These are phyloP conservation scores for Cryphonectria carpinicola DNA, from an alignment of 2,329 filamentous ascomycete species.

Conservation along the genomic window DNA sequence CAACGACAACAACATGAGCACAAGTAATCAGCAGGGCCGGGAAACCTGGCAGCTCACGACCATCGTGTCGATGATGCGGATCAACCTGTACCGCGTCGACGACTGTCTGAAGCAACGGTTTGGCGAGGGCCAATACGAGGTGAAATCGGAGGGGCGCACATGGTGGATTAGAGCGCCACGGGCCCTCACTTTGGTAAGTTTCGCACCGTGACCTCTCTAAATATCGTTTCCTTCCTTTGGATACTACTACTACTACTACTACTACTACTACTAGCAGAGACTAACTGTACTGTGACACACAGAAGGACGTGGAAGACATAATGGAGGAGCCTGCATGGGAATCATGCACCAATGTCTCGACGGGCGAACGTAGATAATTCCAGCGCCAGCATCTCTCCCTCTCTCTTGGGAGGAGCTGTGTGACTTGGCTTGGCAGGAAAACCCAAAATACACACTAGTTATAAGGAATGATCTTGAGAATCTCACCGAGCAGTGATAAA, in stretches of 20 bases:
- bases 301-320: background rate
- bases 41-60: background rate
- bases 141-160: background rate
- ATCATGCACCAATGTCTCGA: background rate
- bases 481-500: background rate
- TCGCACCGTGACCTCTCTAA: too few species aligned
- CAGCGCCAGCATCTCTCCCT: background rate
- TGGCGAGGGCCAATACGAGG: constrained; percentile 1
- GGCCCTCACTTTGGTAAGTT: background rate
- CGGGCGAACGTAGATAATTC: background rate
- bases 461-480: background rate
- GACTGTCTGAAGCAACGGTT: background rate
- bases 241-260: too few species aligned
- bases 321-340: background rate
- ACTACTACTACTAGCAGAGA: too few species aligned
- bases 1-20: background rate
- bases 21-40: background rate
- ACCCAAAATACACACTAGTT: background rate
- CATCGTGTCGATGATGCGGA: background rate
- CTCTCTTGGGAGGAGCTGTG: too few species aligned
- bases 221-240: background rate
- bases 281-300: background rate
- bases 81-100: constrained; percentile 7
- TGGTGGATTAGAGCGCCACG: constrained; percentile 5
- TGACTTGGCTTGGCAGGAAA: background rate